Evolutionary conservation across 176 grass and related monocot genomes (phyloP).

Genomic region (Paspalum notatum): DNA sequence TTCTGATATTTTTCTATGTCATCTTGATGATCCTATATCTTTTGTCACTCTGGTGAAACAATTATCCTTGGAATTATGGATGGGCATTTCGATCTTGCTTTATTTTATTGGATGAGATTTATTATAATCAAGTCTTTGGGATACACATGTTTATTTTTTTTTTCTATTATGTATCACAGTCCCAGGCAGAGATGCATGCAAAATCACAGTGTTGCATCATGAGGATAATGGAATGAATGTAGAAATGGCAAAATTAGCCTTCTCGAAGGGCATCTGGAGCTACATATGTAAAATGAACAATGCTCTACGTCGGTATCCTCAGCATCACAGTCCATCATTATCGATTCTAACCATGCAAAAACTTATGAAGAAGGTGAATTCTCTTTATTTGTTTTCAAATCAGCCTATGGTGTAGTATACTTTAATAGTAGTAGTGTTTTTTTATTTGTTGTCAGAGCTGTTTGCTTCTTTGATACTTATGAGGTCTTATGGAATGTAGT

Average conservation of each 20-base stretch:
- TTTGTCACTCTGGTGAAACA: neutral
- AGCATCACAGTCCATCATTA: slow-evolving; percentile 22
- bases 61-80: slow-evolving; percentile 18
- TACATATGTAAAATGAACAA: slow-evolving; percentile 95
- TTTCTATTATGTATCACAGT: slow-evolving; percentile 57
- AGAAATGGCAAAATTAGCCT: slow-evolving; percentile 95
- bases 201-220: slow-evolving; percentile 87
- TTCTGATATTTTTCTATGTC: slow-evolving; percentile 15
- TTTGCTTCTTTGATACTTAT: too few relatives aligned
- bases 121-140: neutral
- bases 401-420: slow-evolving; percentile 9
- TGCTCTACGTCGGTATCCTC: slow-evolving; percentile 78
- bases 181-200: slow-evolving; percentile 79
- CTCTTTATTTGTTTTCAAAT: too few relatives aligned
- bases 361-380: slow-evolving; percentile 89
- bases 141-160: slow-evolving; percentile 12
- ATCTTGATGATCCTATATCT: neutral
- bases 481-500: neutral
- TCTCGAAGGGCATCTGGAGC: slow-evolving; percentile 96
- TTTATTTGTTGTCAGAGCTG: too few relatives aligned
- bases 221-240: slow-evolving; percentile 91
- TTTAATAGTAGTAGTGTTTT: neutral
- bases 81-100: neutral
- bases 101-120: neutral
- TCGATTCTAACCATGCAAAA: slow-evolving; percentile 67